phyloP scores from a whole-genome alignment of 148 eudicot species.

The Simmondsia chinensis region DNA sequence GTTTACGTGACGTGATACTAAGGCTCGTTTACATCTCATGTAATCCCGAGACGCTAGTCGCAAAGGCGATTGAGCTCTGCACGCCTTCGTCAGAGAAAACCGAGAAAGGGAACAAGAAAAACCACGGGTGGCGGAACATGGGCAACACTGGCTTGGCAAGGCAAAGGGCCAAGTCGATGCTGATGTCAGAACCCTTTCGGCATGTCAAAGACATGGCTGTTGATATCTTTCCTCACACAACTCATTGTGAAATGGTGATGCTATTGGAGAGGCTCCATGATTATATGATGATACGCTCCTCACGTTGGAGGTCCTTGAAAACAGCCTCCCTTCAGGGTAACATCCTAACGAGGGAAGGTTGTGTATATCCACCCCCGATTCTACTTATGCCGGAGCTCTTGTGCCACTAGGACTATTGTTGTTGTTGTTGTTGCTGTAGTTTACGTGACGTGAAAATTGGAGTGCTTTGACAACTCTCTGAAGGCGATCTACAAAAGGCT shows the following conservation, averaged over 20 bases:
- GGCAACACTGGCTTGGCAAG: conserved; percentile 83
- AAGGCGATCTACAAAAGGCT: too few relatives aligned
- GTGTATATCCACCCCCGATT: too few relatives aligned
- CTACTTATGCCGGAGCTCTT: too few relatives aligned
- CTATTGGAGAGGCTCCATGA: conserved; percentile 92
- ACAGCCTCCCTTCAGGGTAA: too few relatives aligned
- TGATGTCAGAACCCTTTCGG: conserved; percentile 71
- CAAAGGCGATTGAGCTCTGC: conserved; percentile 94
- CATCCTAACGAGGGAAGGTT: too few relatives aligned
- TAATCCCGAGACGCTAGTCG: conserved; percentile 89
- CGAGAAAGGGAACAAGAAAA: conserved; percentile 53
- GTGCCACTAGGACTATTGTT: too few relatives aligned
- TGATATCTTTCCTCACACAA: conserved; percentile 93
- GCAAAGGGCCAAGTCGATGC: conserved; percentile 89
- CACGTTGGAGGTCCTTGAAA: too few relatives aligned
- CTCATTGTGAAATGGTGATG: conserved; percentile 93
- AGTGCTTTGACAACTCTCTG: too few relatives aligned
- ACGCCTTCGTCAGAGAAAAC: conserved; percentile 58
- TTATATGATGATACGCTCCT: too few relatives aligned
- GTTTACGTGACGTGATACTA: too few relatives aligned
- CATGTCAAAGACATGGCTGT: conserved; percentile 94
- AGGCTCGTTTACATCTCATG: conserved; percentile 97
- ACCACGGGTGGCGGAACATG: conserved; percentile 72
- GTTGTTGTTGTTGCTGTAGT: too few relatives aligned
- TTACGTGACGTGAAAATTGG: too few relatives aligned